These are phyloP conservation scores for Geotrichum europaeum DNA, from an alignment of 1,139 yeast species.

Conservation along the genomic window DNA sequence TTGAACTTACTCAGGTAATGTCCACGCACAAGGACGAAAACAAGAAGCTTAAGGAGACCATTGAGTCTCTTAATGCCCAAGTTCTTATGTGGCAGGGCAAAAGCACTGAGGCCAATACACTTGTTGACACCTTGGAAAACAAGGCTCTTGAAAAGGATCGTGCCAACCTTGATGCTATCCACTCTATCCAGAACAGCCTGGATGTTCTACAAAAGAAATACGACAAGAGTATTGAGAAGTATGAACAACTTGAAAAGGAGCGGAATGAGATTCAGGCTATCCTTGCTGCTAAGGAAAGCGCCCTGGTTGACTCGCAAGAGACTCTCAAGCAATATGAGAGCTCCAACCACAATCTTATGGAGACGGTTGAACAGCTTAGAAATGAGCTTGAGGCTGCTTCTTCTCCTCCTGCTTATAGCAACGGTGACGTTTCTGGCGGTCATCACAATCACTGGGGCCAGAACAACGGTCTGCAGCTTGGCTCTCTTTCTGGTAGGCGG, in stretches of 20 bases:
- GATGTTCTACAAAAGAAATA: constrained; percentile 48
- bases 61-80: constrained; percentile 44
- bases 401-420: constrained; percentile 24
- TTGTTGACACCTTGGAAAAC: constrained; percentile 34
- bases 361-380: constrained; percentile 64
- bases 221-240: constrained; percentile 54
- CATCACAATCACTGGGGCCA: constrained; percentile 7
- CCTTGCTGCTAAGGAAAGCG: constrained; percentile 56
- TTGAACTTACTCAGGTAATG: constrained; percentile 82
- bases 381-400: constrained; percentile 46
- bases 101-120: constrained; percentile 29
- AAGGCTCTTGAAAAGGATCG: constrained; percentile 56
- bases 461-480: constrained; percentile 6
- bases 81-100: constrained; percentile 32
- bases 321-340: constrained; percentile 31
- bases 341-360: constrained; percentile 42
- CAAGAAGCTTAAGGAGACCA: constrained; percentile 59
- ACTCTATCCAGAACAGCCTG: constrained; percentile 45
- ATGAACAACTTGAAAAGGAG: constrained; percentile 58
- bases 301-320: constrained; percentile 34
- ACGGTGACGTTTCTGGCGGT: background rate
- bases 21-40: constrained; percentile 76
- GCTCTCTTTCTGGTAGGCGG: constrained; percentile 25
- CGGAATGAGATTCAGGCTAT: constrained; percentile 58
- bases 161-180: constrained; percentile 48